Evolutionary conservation across 108 stramenopile genomes (phyloP).

Genomic region (Skeletonema potamos): DNA sequence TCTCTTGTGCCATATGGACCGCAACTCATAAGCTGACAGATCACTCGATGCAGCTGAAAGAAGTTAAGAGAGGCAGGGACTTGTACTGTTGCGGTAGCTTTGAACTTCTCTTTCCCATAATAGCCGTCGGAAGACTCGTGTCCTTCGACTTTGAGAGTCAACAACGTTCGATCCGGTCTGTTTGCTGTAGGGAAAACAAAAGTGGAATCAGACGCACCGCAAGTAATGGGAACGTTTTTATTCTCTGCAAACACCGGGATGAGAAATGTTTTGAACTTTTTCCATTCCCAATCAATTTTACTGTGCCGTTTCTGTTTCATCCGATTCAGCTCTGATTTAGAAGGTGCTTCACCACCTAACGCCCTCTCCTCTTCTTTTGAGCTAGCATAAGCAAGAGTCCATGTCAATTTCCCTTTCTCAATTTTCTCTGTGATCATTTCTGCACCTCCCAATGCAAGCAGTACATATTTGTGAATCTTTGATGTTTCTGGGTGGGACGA

Average conservation of each 20-base stretch:
- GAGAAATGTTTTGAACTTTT: not conserved
- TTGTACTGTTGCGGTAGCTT: not conserved
- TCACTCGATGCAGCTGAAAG: not conserved
- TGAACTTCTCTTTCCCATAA: not conserved
- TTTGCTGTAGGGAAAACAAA: not conserved
- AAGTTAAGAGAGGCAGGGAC: not conserved
- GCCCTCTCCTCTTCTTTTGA: not conserved
- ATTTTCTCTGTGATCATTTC: not conserved
- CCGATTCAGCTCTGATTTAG: not conserved
- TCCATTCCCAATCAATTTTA: not conserved
- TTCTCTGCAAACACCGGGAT: not conserved
- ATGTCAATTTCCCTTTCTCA: not conserved
- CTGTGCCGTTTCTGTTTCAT: not conserved
- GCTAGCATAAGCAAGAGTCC: not conserved
- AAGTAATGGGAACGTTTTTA: not conserved
- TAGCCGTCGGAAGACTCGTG: not conserved
- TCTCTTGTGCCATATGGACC: not conserved
- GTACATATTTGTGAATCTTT: not conserved
- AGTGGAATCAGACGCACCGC: not conserved
- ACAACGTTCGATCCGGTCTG: not conserved
- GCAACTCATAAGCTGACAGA: not conserved
- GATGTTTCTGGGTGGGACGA: not conserved
- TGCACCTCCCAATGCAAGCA: not conserved
- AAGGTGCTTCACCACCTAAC: not conserved
- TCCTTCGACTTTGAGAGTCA: not conserved